A percentile compares a stretch with the other conserved stretches of the same genome.
phyloP scores from a whole-genome alignment of 768 basidiomycete genomes.

The Roridomyces roridus region DNA sequence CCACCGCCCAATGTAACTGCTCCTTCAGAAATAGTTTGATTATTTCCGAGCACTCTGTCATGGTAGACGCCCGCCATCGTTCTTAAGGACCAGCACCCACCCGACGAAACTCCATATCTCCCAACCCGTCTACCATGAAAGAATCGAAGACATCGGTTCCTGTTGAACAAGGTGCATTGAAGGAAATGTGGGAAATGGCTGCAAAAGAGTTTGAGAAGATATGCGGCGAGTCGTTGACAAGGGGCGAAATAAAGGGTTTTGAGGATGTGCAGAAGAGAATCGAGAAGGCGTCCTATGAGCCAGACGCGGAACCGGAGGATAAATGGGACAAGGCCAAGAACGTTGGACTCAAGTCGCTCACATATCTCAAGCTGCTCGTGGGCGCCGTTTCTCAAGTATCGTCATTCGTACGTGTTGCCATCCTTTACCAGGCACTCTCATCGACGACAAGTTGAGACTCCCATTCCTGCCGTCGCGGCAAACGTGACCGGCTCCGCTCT shows the following conservation, averaged over 20 bases:
- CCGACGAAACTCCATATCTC: too few species aligned
- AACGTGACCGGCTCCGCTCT: not conserved
- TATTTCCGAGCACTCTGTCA: too few species aligned
- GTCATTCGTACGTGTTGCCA: not conserved
- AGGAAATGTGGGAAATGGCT: not conserved
- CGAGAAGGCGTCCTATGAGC: not conserved
- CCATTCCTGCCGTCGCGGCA: not conserved
- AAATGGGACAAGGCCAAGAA: not conserved
- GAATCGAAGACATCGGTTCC: not conserved
- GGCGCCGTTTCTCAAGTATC: constrained; percentile 1
- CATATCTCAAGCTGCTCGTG: constrained; percentile 2
- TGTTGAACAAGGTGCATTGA: not conserved
- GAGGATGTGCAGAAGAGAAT: not conserved
- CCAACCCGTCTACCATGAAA: not conserved
- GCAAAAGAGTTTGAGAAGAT: constrained; percentile 1
- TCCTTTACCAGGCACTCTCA: not conserved
- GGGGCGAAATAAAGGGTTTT: constrained; percentile 2
- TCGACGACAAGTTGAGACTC: not conserved
- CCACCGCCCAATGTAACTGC: too few species aligned
- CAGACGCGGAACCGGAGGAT: not conserved
- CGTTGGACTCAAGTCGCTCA: constrained; percentile 2
- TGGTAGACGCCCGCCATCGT: too few species aligned
- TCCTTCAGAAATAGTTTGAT: too few species aligned
- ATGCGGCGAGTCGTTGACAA: not conserved
- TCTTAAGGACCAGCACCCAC: too few species aligned